phyloP scores from a whole-genome alignment of 805 yeast species.

The Myxozyma nipponensis region DNA sequence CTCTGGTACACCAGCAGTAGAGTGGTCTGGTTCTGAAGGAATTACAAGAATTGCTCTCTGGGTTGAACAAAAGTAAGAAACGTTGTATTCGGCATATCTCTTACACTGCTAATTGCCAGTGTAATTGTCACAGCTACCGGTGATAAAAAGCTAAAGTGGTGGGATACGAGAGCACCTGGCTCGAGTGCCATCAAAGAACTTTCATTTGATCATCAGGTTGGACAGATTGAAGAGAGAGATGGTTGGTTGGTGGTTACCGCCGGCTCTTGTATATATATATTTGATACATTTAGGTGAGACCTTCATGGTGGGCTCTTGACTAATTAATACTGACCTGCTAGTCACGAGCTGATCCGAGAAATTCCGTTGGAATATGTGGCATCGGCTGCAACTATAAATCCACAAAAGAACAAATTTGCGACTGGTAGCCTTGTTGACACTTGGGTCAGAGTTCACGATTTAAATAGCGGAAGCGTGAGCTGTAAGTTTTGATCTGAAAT shows the following conservation, averaged over 20 bases:
- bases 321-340: not conserved
- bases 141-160: constrained; percentile 32
- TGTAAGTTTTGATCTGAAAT: constrained; percentile 4
- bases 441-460: constrained; percentile 36
- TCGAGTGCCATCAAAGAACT: constrained; percentile 5
- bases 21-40: constrained; percentile 29
- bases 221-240: constrained; percentile 30
- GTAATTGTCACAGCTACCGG: constrained; percentile 28
- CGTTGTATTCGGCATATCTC: too few relatives aligned
- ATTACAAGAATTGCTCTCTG: constrained; percentile 30
- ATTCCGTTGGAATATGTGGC: constrained; percentile 31
- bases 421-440: constrained; percentile 35
- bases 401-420: constrained; percentile 25
- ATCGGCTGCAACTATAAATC: constrained; percentile 31
- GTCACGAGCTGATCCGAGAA: constrained; percentile 24
- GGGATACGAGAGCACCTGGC: constrained; percentile 29
- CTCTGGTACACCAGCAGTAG: constrained; percentile 12
- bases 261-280: constrained; percentile 28
- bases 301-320: not conserved
- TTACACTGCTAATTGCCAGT: constrained; percentile 1
- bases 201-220: constrained; percentile 17
- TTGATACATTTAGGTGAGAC: constrained; percentile 16
- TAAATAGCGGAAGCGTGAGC: constrained; percentile 9
- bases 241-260: constrained; percentile 30
- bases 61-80: constrained; percentile 21